Evolutionary conservation across 495 filamentous ascomycete species (phyloP).

Genomic region (Venustampulla echinocandica): DNA sequence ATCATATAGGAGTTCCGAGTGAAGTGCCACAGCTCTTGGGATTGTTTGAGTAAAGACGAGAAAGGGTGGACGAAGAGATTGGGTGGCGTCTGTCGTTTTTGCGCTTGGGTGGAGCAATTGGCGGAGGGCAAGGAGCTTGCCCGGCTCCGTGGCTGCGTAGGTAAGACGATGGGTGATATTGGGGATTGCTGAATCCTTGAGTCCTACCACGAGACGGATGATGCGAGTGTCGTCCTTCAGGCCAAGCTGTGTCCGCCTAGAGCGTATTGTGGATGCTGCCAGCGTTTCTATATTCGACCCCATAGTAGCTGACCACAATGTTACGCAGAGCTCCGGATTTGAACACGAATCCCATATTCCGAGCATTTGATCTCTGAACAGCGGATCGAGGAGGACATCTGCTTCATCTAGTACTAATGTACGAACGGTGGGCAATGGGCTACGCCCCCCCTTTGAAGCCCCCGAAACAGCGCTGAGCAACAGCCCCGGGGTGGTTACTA

Average conservation of each 20-base stretch:
- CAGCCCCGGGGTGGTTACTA: slow-evolving; percentile 79
- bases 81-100: slow-evolving; percentile 40
- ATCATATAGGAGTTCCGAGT: slow-evolving; percentile 88
- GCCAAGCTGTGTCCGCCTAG: slow-evolving; percentile 29
- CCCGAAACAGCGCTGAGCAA: slow-evolving; percentile 65
- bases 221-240: slow-evolving; percentile 41
- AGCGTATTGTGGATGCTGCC: slow-evolving; percentile 50
- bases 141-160: slow-evolving; percentile 86
- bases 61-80: slow-evolving; percentile 74
- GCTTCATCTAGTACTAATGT: slow-evolving; percentile 85
- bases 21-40: slow-evolving; percentile 74
- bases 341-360: slow-evolving; percentile 74
- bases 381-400: slow-evolving; percentile 83
- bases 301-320: slow-evolving; percentile 95
- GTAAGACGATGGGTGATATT: slow-evolving; percentile 82
- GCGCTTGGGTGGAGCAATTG: slow-evolving; percentile 81
- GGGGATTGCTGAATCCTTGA: slow-evolving; percentile 91
- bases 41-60: slow-evolving; percentile 95
- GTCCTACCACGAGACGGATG: slow-evolving; percentile 79
- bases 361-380: slow-evolving; percentile 86
- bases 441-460: slow-evolving; percentile 32
- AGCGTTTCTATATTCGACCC: slow-evolving; percentile 83
- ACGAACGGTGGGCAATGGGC: slow-evolving; percentile 52
- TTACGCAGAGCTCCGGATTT: slow-evolving; percentile 55
- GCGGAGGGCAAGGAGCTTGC: slow-evolving; percentile 85